Evolutionary conservation across 768 basidiomycete species (phyloP).

Genomic region (Mrakia hoshinonis): DNA sequence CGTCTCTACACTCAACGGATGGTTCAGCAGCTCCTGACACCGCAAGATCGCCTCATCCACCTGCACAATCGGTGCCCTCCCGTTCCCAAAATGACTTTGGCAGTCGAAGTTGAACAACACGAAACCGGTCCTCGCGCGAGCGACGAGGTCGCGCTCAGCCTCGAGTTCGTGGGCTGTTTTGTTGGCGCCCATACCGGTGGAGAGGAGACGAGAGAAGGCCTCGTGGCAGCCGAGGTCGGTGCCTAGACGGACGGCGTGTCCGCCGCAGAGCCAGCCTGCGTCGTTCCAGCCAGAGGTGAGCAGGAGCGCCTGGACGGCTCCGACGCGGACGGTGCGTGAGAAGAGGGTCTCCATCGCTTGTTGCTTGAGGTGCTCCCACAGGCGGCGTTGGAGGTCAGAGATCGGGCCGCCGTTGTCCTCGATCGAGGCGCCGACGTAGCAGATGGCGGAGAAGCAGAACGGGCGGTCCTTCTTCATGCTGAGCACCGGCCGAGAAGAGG

Average conservation of each 20-base stretch:
- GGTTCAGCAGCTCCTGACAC: slow-evolving; percentile 67
- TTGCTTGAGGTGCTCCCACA: slow-evolving; percentile 17
- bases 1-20: slow-evolving; percentile 81
- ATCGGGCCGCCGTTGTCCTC: slow-evolving; percentile 12
- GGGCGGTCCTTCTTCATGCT: slow-evolving; percentile 14
- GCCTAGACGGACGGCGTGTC: slow-evolving; percentile 88
- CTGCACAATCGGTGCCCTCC: slow-evolving; percentile 80
- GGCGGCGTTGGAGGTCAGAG: slow-evolving; percentile 1
- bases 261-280: slow-evolving; percentile 45
- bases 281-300: slow-evolving; percentile 17
- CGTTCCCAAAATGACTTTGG: slow-evolving; percentile 56
- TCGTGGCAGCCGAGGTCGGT: slow-evolving; percentile 76
- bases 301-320: slow-evolving; percentile 5
- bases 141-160: slow-evolving; percentile 66
- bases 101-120: slow-evolving; percentile 66
- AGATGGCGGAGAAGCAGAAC: slow-evolving; percentile 15
- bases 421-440: slow-evolving; percentile 16
- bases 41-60: slow-evolving; percentile 84
- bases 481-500: neutral
- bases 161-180: slow-evolving; percentile 50
- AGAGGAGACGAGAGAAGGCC: slow-evolving; percentile 73
- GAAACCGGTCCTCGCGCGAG: slow-evolving; percentile 80
- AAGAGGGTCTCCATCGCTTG: slow-evolving; percentile 21
- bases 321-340: neutral
- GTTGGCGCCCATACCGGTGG: slow-evolving; percentile 62